Conservation (phyloP, 1,284 basidiomycete genomes). For the Ceratobasidium sp. region DNA sequence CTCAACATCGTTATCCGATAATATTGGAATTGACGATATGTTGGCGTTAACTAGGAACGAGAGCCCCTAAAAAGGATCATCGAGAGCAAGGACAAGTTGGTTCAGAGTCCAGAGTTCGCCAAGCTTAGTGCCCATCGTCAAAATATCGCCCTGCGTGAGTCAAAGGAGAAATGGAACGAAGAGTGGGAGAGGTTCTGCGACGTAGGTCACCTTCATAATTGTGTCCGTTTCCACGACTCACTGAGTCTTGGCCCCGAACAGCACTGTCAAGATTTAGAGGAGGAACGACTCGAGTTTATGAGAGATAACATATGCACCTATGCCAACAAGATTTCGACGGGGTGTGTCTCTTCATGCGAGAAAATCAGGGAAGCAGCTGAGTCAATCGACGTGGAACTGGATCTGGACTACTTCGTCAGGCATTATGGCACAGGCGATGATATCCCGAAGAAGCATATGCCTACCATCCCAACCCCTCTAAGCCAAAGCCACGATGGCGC, state of each 20-base stretch:
- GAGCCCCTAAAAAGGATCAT: constrained; percentile 86
- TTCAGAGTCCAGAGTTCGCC: constrained; percentile 95
- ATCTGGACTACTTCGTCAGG: constrained; percentile 87
- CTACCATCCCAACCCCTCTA: constrained; percentile 91
- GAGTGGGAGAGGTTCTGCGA: constrained; percentile 97
- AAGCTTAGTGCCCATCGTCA: constrained; percentile 88
- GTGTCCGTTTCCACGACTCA: not conserved
- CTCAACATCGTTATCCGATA: constrained; percentile 7
- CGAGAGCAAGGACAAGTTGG: constrained; percentile 91
- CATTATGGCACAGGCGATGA: constrained; percentile 86
- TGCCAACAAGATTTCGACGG: constrained; percentile 94
- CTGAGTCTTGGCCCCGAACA: constrained; percentile 51
- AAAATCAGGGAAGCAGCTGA: constrained; percentile 85
- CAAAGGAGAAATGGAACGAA: constrained; percentile 92
- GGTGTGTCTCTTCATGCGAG: constrained; percentile 95
- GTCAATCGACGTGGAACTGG: constrained; percentile 83
- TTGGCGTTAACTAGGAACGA: constrained; percentile 63
- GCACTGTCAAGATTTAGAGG: constrained; percentile 95
- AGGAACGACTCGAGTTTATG: constrained; percentile 92
- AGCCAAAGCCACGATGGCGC: constrained; percentile 75
- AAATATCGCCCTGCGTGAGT: constrained; percentile 93
- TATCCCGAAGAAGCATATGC: too few relatives aligned
- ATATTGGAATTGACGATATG: constrained; percentile 16
- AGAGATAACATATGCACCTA: constrained; percentile 97
- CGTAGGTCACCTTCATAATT: constrained; percentile 53